Conservation (phyloP, 139 green algal species). For the Picochlorum costavermella region DNA sequence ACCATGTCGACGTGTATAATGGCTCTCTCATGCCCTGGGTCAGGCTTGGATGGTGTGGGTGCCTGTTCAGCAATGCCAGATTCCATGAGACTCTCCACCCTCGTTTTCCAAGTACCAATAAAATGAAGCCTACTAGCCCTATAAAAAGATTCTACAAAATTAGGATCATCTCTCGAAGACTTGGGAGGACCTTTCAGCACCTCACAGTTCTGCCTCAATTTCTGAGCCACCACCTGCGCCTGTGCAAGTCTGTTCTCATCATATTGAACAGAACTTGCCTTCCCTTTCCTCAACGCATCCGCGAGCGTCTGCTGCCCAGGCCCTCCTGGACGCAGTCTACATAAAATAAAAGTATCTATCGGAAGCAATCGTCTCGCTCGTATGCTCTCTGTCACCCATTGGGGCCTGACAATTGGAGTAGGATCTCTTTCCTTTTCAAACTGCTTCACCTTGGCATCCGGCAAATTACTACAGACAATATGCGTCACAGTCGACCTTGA, state of each 20-base stretch:
- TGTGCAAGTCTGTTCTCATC: neutral
- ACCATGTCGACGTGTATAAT: slow-evolving; percentile 93
- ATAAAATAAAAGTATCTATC: slow-evolving; percentile 28
- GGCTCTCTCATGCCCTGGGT: neutral
- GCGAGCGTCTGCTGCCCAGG: slow-evolving; percentile 33
- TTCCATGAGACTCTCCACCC: slow-evolving; percentile 63
- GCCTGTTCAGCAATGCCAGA: slow-evolving; percentile 1
- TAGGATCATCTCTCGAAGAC: slow-evolving; percentile 54
- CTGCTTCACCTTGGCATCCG: slow-evolving; percentile 75
- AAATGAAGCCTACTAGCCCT: slow-evolving; percentile 64
- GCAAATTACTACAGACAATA: slow-evolving; percentile 83
- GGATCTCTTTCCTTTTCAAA: slow-evolving; percentile 34
- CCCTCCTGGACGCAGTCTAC: slow-evolving; percentile 23
- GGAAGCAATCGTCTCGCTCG: slow-evolving; percentile 47
- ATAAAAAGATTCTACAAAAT: slow-evolving; percentile 76
- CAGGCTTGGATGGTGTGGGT: slow-evolving; percentile 12
- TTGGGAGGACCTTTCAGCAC: slow-evolving; percentile 46
- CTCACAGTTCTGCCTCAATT: slow-evolving; percentile 53
- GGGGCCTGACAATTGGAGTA: slow-evolving; percentile 57
- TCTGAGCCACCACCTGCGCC: slow-evolving; percentile 40
- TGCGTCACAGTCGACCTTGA: slow-evolving; percentile 68
- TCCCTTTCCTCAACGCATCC: neutral
- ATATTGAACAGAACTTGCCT: neutral
- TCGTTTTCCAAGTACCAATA: slow-evolving; percentile 75
- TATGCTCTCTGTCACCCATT: slow-evolving; percentile 71